phyloP scores from a whole-genome alignment of 305 asterid species.

The Vinca major region DNA sequence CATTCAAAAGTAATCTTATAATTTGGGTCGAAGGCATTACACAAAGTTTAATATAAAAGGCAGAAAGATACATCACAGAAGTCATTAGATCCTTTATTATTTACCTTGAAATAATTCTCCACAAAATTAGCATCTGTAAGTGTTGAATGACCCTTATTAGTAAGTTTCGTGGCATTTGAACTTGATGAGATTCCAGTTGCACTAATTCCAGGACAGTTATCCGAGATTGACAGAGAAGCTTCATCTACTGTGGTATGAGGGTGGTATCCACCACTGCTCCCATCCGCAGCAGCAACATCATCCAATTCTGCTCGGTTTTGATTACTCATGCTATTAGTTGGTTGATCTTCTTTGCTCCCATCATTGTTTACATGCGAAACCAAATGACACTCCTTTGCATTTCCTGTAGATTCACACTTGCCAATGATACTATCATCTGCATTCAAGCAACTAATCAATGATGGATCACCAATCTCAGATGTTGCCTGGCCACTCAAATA shows the following conservation, averaged over 20 bases:
- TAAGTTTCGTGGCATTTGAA: conserved; percentile 38
- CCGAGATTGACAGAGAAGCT: conserved; percentile 32
- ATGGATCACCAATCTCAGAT: conserved; percentile 26
- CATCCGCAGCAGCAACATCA: conserved; percentile 34
- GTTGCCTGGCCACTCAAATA: conserved; percentile 22
- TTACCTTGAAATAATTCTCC: conserved; percentile 89
- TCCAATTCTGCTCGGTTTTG: conserved; percentile 36
- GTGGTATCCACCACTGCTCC: conserved; percentile 26
- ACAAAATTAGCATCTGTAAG: conserved; percentile 76
- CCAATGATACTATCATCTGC: conserved; percentile 26
- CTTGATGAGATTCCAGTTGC: conserved; percentile 30
- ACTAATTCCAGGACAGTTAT: conserved; percentile 24
- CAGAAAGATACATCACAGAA: neutral
- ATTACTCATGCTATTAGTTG: conserved; percentile 36
- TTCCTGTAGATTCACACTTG: conserved; percentile 34
- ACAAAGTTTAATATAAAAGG: neutral
- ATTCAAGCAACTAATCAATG: conserved; percentile 15
- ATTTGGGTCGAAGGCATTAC: neutral
- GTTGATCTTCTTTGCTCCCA: conserved; percentile 32
- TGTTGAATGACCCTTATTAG: conserved; percentile 59
- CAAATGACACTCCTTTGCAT: conserved; percentile 19
- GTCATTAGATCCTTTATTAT: neutral
- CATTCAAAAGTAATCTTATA: neutral
- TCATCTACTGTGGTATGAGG: conserved; percentile 26
- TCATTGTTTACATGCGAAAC: conserved; percentile 27